Percentiles rank a stretch among this genome's conserved stretches.
These are phyloP conservation scores for Neonectria sp. DNA, from an alignment of 2,329 filamentous ascomycete genomes.

Conservation along the genomic window DNA sequence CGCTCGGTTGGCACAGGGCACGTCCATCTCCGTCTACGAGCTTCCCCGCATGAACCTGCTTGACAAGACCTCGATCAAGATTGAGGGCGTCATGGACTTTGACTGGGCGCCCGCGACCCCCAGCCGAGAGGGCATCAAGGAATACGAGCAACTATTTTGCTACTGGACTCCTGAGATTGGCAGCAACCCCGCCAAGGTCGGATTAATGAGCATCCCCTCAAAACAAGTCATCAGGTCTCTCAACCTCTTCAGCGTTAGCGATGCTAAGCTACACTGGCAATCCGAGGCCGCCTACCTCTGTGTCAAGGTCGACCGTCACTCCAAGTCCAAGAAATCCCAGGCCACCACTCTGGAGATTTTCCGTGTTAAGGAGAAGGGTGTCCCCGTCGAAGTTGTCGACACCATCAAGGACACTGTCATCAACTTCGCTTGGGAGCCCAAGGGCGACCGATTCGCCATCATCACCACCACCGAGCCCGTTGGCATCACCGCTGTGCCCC, in stretches of 20 bases:
- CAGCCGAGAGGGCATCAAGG: constrained; percentile 87
- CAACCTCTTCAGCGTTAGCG: constrained; percentile 97
- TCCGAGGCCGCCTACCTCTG: constrained; percentile 94
- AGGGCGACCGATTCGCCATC: constrained; percentile 96
- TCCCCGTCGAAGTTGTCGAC: constrained; percentile 97
- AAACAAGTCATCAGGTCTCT: constrained; percentile 95
- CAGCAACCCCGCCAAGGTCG: constrained; percentile 97
- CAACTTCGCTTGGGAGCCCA: constrained; percentile 99
- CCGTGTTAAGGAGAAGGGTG: constrained; percentile 96
- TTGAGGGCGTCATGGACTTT: constrained; percentile 97
- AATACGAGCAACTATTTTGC: constrained; percentile 95
- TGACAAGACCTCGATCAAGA: constrained; percentile 93
- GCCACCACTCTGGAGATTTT: constrained; percentile 99
- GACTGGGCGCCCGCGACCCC: constrained; percentile 94
- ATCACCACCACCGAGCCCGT: constrained; percentile 93
- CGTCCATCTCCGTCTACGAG: constrained; percentile 93
- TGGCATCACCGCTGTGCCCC: constrained; percentile 83
- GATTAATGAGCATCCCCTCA: constrained; percentile 94
- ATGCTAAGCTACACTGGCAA: constrained; percentile 99
- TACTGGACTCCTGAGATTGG: constrained; percentile 99
- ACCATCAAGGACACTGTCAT: constrained; percentile 98
- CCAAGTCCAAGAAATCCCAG: constrained; percentile 98
- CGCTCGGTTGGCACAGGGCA: constrained; percentile 88
- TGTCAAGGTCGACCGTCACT: constrained; percentile 98
- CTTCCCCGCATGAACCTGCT: constrained; percentile 90